These are phyloP conservation scores for Nitzschia putrida DNA, from an alignment of 108 stramenopile genomes.

Conservation along the genomic window DNA sequence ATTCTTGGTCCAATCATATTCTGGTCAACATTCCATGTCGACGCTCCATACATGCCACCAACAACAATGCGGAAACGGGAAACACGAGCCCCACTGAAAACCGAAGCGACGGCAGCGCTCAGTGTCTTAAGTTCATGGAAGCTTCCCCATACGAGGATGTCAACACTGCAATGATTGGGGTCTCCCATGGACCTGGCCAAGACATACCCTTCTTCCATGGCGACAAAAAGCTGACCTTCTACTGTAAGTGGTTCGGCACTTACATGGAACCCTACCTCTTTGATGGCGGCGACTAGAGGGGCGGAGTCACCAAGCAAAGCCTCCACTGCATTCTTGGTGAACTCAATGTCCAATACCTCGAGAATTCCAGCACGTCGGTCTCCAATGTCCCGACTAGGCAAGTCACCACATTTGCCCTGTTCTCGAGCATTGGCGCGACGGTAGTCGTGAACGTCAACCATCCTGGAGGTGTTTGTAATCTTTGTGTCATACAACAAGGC, in stretches of 20 bases:
- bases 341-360: conserved; percentile 56
- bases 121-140: conserved; percentile 43
- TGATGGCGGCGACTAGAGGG: conserved; percentile 24
- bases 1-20: conserved; percentile 24
- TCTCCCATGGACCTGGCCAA: conserved; percentile 43
- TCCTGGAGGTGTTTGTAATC: conserved; percentile 43
- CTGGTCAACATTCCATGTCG: conserved; percentile 70
- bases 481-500: conserved; percentile 18
- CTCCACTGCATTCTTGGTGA: conserved; percentile 16
- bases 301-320: conserved; percentile 19
- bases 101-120: conserved; percentile 24
- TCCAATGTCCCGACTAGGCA: conserved; percentile 48
- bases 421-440: conserved; percentile 46
- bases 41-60: conserved; percentile 76
- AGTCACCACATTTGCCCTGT: conserved; percentile 11
- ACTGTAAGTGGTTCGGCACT: conserved; percentile 40
- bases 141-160: conserved; percentile 43
- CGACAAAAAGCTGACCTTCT: conserved; percentile 1
- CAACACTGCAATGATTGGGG: conserved; percentile 50
- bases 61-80: conserved; percentile 69
- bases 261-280: conserved; percentile 29
- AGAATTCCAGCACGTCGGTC: conserved; percentile 49
- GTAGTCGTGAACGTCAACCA: conserved; percentile 66
- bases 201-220: conserved; percentile 57
- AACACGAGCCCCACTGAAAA: conserved; percentile 14